phyloP scores from a whole-genome alignment of 257 asterid genomes.

The Fraxinus americana region DNA sequence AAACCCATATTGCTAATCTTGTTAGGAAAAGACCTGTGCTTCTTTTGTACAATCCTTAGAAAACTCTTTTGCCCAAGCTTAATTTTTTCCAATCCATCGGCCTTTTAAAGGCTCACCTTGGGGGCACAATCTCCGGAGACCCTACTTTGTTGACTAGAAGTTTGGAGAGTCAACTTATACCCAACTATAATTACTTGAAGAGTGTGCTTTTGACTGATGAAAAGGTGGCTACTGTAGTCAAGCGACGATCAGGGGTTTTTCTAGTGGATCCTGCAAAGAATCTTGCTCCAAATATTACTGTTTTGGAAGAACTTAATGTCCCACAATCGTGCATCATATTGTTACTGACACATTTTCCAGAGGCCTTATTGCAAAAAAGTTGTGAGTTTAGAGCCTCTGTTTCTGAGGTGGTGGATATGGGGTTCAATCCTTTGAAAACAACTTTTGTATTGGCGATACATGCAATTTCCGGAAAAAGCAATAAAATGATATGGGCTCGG shows the following conservation, averaged over 20 bases:
- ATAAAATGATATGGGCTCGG: not conserved
- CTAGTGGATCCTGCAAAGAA: not conserved
- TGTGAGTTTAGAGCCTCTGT: not conserved
- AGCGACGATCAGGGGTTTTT: not conserved
- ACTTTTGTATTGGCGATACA: not conserved
- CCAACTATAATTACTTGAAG: constrained; percentile 7
- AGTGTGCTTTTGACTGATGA: not conserved
- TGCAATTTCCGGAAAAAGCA: not conserved
- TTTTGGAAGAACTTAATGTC: not conserved
- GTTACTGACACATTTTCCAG: not conserved
- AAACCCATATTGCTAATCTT: constrained; percentile 1
- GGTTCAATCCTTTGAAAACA: not conserved
- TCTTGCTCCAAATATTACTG: constrained; percentile 7
- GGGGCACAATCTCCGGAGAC: not conserved
- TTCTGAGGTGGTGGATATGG: not conserved
- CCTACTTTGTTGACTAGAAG: constrained; percentile 26
- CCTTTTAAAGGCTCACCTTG: not conserved
- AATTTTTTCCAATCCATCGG: constrained; percentile 28
- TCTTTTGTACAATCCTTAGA: constrained; percentile 18
- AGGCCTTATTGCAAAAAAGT: not conserved
- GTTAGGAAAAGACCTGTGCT: constrained; percentile 11
- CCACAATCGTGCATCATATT: not conserved
- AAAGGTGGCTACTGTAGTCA: not conserved
- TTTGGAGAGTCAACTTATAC: constrained; percentile 24
- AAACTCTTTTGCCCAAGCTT: constrained; percentile 30